phyloP scores from a whole-genome alignment of 164 flowering plant species.

The Cinnamomum micranthum region DNA sequence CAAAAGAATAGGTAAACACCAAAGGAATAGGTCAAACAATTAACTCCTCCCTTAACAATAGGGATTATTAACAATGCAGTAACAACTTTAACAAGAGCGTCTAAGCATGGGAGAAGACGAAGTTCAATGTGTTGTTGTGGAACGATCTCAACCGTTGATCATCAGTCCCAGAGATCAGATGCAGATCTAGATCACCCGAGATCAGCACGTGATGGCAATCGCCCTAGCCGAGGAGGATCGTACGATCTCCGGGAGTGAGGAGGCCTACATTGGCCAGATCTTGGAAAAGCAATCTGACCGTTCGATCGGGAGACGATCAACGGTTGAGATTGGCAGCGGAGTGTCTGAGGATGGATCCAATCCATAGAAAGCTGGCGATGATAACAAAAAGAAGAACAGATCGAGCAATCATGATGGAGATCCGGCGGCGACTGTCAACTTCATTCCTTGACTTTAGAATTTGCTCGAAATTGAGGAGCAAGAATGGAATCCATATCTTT shows the following conservation, averaged over 20 bases:
- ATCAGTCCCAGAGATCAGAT: slow-evolving; percentile 22
- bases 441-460: neutral
- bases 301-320: neutral
- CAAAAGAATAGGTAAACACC: no score
- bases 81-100: no score
- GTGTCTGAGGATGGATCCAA: slow-evolving; percentile 14
- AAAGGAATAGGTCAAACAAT: no score
- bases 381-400: slow-evolving; percentile 40
- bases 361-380: slow-evolving; percentile 40
- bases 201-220: slow-evolving; percentile 4
- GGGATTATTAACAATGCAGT: no score
- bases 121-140: no score
- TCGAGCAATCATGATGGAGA: slow-evolving; percentile 39
- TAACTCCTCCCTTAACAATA: no score
- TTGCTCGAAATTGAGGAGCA: neutral
- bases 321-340: neutral
- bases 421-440: no score
- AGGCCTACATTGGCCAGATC: slow-evolving; percentile 58
- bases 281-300: slow-evolving; percentile 26
- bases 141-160: slow-evolving; percentile 14
- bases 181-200: slow-evolving; percentile 18
- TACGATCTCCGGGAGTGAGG: slow-evolving; percentile 30
- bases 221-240: slow-evolving; percentile 26
- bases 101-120: slow-evolving; percentile 16
- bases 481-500: neutral